A percentile compares a stretch with the other conserved stretches of the same genome.
Evolutionary conservation across 2,329 filamentous ascomycete genomes (phyloP).

Genomic region (Remersonia thermophila): DNA sequence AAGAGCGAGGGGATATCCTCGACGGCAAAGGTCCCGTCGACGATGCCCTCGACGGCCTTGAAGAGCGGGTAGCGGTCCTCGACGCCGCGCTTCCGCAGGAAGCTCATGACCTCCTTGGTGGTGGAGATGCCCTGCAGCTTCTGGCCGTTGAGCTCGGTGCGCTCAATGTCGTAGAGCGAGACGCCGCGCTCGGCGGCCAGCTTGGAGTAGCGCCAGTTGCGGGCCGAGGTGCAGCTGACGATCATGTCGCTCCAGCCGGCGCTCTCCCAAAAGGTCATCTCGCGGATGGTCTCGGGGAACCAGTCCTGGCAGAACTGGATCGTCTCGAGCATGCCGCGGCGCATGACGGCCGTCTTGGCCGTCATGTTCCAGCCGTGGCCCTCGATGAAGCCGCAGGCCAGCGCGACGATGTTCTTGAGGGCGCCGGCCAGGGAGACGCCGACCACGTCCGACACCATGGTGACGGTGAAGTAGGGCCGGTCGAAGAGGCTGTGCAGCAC

Average conservation of each 20-base stretch:
- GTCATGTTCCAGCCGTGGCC: slow-evolving; percentile 97
- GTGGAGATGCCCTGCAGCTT: slow-evolving; percentile 92
- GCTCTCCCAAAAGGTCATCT: slow-evolving; percentile 88
- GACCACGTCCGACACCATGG: slow-evolving; percentile 87
- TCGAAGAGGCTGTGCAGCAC: slow-evolving; percentile 83
- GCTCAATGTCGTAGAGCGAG: slow-evolving; percentile 77
- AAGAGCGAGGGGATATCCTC: slow-evolving; percentile 64
- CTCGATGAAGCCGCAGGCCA: slow-evolving; percentile 90
- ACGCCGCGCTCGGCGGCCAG: slow-evolving; percentile 70
- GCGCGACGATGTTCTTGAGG: slow-evolving; percentile 90
- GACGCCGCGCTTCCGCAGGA: slow-evolving; percentile 64
- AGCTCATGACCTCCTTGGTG: slow-evolving; percentile 80
- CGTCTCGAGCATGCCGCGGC: slow-evolving; percentile 90
- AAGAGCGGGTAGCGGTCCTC: slow-evolving; percentile 86
- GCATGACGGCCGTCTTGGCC: slow-evolving; percentile 97
- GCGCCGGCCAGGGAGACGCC: slow-evolving; percentile 91
- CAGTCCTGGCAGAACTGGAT: slow-evolving; percentile 91
- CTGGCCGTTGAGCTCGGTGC: slow-evolving; percentile 84
- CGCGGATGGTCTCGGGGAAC: slow-evolving; percentile 69
- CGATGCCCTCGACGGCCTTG: slow-evolving; percentile 65
- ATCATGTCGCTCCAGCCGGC: slow-evolving; percentile 93
- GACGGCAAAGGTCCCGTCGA: slow-evolving; percentile 63
- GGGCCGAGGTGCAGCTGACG: slow-evolving; percentile 80
- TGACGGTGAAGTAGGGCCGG: slow-evolving; percentile 93
- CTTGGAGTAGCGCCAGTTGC: slow-evolving; percentile 91